Evolutionary conservation across 2,329 filamentous ascomycete species (phyloP).

Genomic region (Talaromyces atroroseus): DNA sequence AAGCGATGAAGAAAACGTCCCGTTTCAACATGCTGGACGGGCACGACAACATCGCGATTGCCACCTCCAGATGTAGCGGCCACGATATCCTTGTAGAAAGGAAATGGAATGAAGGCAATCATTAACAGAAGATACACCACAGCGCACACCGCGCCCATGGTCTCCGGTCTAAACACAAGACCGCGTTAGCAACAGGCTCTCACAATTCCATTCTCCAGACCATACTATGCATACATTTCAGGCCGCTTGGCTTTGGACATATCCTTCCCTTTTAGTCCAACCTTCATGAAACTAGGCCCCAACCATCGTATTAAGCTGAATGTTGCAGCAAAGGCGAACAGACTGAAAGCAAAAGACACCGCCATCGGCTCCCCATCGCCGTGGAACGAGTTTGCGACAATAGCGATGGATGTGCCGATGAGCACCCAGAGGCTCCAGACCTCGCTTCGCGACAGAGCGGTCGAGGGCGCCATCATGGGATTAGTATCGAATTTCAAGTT

Average conservation of each 20-base stretch:
- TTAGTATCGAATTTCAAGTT: neutral
- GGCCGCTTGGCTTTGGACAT: conserved; percentile 69
- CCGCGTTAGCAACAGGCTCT: neutral
- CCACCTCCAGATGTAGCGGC: conserved; percentile 89
- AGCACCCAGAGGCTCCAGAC: conserved; percentile 57
- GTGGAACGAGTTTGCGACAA: conserved; percentile 73
- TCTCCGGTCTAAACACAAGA: conserved; percentile 62
- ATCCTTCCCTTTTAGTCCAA: conserved; percentile 84
- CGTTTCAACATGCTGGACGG: conserved; percentile 67
- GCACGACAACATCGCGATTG: conserved; percentile 78
- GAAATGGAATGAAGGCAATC: conserved; percentile 91
- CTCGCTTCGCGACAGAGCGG: conserved; percentile 49
- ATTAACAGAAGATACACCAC: conserved; percentile 85
- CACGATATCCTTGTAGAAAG: conserved; percentile 97
- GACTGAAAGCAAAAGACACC: conserved; percentile 80
- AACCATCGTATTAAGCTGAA: conserved; percentile 92
- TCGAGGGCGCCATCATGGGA: conserved; percentile 26
- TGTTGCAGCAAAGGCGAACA: conserved; percentile 72
- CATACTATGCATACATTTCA: conserved; percentile 58
- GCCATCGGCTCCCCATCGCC: conserved; percentile 84
- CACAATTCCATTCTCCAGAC: neutral
- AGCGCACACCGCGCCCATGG: conserved; percentile 91
- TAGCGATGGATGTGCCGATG: conserved; percentile 61
- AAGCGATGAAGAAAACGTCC: conserved; percentile 86
- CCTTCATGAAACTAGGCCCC: conserved; percentile 78